Evolutionary conservation across 2,329 filamentous ascomycete genomes (phyloP), one percentile per base, ranked within the genome.

Genomic region (Byssothecium circinans): DNA sequence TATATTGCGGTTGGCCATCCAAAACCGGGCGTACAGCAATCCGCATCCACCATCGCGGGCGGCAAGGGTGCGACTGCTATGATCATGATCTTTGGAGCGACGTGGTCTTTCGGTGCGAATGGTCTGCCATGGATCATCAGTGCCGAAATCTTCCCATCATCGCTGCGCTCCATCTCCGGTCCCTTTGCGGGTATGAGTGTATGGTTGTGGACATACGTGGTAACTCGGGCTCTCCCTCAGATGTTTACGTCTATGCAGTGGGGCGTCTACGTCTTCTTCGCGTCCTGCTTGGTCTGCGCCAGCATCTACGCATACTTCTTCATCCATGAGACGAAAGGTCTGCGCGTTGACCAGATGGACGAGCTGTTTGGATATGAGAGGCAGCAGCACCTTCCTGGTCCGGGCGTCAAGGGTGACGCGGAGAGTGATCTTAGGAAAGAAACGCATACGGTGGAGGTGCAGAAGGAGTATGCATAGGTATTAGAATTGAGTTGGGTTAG

Each of bases 81-180:
- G 45, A 72, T 74, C 27, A 72, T 72, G 70, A 67, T 74, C 8
- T 74, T 73, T 33, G 70, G 67, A 1, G 68, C 62, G 7, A 39
- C 25, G 0, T 74, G 70, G 71, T 68, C 63, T 8, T 70, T 73
- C 33, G 70, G 71, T 32, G 63, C 68, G 1, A 74, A 74, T 38
- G 72, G 72, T 2, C 52, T 74, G 0, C 72, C 71, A 0, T 75
- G 72, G 71, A 74, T 75, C 50, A 70, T 75, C n/a, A 71, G 68
- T 1, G 64, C 72, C 2, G 73, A 75, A 52, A 75, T 75, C 19
- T 75, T 75, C 53, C 72, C 73, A 0, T 61, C 63, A 3, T 66
- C 65, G 1, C 55, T 75, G 15, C 61, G 72, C 5, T 68, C 64
- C 15, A 62, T 75, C 36, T 71, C 68, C 1, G 70, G 71, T 12